Evolutionary conservation across 306 rosid genomes (phyloP), one percentile per base, ranked within the genome.

Genomic region (Begonia loranthoides): DNA sequence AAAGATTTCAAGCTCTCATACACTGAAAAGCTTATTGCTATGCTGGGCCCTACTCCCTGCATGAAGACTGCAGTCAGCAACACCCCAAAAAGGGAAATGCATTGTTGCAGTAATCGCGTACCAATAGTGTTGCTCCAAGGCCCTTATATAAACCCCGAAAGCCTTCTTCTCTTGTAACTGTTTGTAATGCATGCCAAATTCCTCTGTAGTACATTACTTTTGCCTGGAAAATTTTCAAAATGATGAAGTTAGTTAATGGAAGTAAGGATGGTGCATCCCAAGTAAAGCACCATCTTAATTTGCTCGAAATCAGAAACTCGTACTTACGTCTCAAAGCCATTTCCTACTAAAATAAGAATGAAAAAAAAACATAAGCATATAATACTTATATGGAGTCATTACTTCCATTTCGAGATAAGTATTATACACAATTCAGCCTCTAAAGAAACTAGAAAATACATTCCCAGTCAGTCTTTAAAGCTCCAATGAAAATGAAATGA

Each of bases 111-210:
- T 41, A 0, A 40, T 48, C 34, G 50, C 79, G 59, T 86, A 87
- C 96, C 99, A 92, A 66, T 33, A 92, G 82, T 17, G 99, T 87
- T 44, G 99, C 83, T 73, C 99, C 99, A 39, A 92, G 96, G 66
- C 99, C 99, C 70, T 87, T 86, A 63, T 92, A 92, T 22, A 92
- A 93, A 41, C 94, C 94, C 45, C 73, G 49, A 58, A 92, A 13
- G 40, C 99, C 99, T 80, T 92, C 99, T 12, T 92, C 99, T 56
- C 64, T 74, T 67, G 59, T 33, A 52, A 92, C 87, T 43, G 99
- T 92, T 52, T 41, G 79, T 67, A 92, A 49, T 38, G 99, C 71
- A 70, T 92, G 94, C 65, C 79, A 65, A 33, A 92, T 80, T 53
- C 96, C 96, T 77, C 73, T 75, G 58, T 87, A 92, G 67, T 92